Conservation (phyloP, 352 stramenopile species). For the Phytophthora rubi region DNA sequence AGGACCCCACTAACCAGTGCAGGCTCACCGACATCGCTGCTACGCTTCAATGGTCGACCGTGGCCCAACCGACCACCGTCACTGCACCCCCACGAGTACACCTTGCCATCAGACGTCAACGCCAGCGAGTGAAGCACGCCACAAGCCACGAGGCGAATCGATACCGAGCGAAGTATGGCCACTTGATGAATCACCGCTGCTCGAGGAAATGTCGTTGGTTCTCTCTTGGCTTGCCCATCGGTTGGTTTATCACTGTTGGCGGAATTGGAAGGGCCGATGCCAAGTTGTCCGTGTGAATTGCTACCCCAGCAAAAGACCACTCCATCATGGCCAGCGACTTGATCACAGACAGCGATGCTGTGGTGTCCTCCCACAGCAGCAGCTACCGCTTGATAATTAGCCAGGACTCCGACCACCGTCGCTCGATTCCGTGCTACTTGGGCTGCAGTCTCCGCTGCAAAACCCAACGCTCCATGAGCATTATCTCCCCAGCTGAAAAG, state of each 20-base stretch:
- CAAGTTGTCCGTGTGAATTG: conserved; percentile 77
- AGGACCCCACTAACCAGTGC: conserved; percentile 48
- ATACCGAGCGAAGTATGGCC: conserved; percentile 49
- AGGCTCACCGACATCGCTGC: conserved; percentile 36
- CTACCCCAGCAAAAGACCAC: conserved; percentile 81
- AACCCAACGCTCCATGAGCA: conserved; percentile 87
- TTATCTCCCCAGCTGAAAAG: conserved; percentile 97
- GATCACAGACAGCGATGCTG: conserved; percentile 69
- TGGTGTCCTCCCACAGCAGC: conserved; percentile 71
- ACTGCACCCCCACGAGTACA: conserved; percentile 95
- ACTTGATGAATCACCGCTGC: conserved; percentile 66
- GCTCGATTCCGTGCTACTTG: conserved; percentile 62
- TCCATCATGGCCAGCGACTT: conserved; percentile 66
- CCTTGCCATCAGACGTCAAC: conserved; percentile 79
- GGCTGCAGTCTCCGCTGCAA: conserved; percentile 48
- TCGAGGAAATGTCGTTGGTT: conserved; percentile 51
- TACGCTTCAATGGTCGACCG: conserved; percentile 22
- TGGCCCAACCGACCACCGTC: conserved; percentile 84
- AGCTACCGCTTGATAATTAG: conserved; percentile 63
- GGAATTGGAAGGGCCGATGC: conserved; percentile 25
- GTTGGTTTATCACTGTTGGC: conserved; percentile 2
- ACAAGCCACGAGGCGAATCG: conserved; percentile 83
- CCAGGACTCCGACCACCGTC: conserved; percentile 54
- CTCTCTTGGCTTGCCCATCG: conserved; percentile 9
- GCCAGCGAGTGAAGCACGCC: conserved; percentile 93